phyloP scores from a whole-genome alignment of 257 asterid genomes.

The Capsicum baccatum region DNA sequence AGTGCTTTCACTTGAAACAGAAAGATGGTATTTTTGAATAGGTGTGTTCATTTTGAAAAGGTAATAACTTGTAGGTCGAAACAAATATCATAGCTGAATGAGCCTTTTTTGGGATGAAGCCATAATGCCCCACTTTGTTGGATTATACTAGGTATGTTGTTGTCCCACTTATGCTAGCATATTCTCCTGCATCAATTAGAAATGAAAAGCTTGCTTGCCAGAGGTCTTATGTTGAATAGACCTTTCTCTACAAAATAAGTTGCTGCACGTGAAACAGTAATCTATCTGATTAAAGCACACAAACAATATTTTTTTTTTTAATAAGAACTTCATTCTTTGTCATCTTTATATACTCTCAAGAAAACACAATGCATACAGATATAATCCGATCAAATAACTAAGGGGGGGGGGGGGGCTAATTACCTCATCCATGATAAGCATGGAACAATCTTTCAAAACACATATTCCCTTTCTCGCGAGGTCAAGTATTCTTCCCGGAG shows the following conservation, averaged over 20 bases:
- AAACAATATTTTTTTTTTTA: not conserved
- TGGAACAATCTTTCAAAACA: slow-evolving; percentile 60
- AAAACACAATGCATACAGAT: slow-evolving; percentile 7
- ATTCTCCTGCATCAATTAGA: not conserved
- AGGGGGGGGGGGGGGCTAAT: not conserved
- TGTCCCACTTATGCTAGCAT: not conserved
- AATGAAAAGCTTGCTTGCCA: not conserved
- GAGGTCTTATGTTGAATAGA: not conserved
- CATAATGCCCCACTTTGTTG: not conserved
- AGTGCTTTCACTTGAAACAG: slow-evolving; percentile 11
- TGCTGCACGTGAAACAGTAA: not conserved
- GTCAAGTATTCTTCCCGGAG: slow-evolving; percentile 96
- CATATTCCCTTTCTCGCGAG: slow-evolving; percentile 79
- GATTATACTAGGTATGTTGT: too few relatives aligned
- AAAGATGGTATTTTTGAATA: not conserved
- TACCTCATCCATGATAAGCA: slow-evolving; percentile 93
- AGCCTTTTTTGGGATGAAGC: not conserved
- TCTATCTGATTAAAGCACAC: slow-evolving; percentile 2
- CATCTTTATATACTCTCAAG: slow-evolving; percentile 13
- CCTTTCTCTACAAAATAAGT: not conserved
- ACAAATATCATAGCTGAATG: not conserved
- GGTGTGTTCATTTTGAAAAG: not conserved
- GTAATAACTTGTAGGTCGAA: not conserved
- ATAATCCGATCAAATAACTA: not conserved
- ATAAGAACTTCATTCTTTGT: not conserved